Evolutionary conservation across 495 filamentous ascomycete genomes (phyloP), one percentile per base, ranked within the genome.

Genomic region (Podospora australis): DNA sequence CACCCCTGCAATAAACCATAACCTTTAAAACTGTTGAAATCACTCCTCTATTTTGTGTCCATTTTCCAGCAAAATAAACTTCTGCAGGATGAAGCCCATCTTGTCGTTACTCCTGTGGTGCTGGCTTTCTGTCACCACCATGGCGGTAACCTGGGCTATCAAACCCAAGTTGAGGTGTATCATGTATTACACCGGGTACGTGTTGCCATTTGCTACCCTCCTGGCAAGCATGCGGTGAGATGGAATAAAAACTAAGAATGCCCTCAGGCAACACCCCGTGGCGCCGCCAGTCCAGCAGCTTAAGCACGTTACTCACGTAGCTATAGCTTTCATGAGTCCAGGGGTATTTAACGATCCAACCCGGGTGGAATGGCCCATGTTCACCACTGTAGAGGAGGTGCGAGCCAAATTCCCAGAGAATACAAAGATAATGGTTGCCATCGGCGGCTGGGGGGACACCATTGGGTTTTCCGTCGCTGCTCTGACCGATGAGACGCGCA

Each of bases 381-480:
- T 84, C 51, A 80, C 78, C 49, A 65, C 76, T 1, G 73, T 85
- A 5, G 60, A 71, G 0, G 71, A 69, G 6, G 72, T 77, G 44
- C 78, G 83, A 22, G 64, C 71, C 40, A 74, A 78, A 38, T 87
- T 87, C 54, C 49, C 69, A 1, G 56, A 73, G 0, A 70, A 71
- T 2, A 84, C 84, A 23, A 79, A 80, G 55, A 58, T 88, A 13
- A 74, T 86, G 74, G 69, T 88, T 26, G 82, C 84, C 26, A 80
- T 88, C 46, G 84, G 84, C 6, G 84, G 84, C 38, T 90, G 84
- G 83, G 84, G 83, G 5, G 81, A 88, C 52, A 78, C 74, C 0
- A 52, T 60, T 21, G 84, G 82, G 6, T 88, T 87, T 62, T 70
- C 74, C 0, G 59, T 57, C 1, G 83, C 73, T 6, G 81, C 80